These are phyloP conservation scores for Xylaria bambusicola DNA, from an alignment of 495 filamentous ascomycete species.

Conservation along the genomic window DNA sequence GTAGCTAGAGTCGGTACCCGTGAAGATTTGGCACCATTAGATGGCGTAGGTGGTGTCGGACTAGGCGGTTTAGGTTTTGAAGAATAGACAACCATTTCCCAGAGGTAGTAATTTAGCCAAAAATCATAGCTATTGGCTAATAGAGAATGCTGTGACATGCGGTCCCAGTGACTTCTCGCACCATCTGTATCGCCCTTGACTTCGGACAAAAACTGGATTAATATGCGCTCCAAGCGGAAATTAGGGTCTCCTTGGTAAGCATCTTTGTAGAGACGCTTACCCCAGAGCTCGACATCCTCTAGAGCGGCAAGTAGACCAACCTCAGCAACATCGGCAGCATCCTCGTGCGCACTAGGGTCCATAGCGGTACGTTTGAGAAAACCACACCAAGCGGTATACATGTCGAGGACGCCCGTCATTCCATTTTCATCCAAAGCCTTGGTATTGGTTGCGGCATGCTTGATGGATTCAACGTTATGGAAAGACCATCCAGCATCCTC, in stretches of 20 bases:
- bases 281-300: constrained; percentile 77
- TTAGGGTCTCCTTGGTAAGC: constrained; percentile 78
- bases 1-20: constrained; percentile 65
- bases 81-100: constrained; percentile 72
- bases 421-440: constrained; percentile 70
- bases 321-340: constrained; percentile 88
- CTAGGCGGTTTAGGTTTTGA: constrained; percentile 43
- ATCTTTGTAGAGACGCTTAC: constrained; percentile 72
- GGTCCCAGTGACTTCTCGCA: constrained; percentile 72
- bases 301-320: constrained; percentile 83
- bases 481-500: constrained; percentile 75
- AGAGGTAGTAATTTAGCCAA: constrained; percentile 87
- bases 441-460: constrained; percentile 85
- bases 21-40: constrained; percentile 29
- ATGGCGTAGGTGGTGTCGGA: constrained; percentile 43
- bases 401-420: constrained; percentile 82
- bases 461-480: constrained; percentile 80
- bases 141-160: constrained; percentile 57
- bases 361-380: constrained; percentile 84
- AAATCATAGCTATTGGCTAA: constrained; percentile 83
- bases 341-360: constrained; percentile 72
- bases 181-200: constrained; percentile 62
- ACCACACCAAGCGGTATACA: constrained; percentile 90
- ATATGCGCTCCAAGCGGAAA: constrained; percentile 85
- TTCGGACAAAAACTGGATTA: constrained; percentile 86